phyloP scores from a whole-genome alignment of 2,329 filamentous ascomycete species.

The Rachicladosporium sp. region DNA sequence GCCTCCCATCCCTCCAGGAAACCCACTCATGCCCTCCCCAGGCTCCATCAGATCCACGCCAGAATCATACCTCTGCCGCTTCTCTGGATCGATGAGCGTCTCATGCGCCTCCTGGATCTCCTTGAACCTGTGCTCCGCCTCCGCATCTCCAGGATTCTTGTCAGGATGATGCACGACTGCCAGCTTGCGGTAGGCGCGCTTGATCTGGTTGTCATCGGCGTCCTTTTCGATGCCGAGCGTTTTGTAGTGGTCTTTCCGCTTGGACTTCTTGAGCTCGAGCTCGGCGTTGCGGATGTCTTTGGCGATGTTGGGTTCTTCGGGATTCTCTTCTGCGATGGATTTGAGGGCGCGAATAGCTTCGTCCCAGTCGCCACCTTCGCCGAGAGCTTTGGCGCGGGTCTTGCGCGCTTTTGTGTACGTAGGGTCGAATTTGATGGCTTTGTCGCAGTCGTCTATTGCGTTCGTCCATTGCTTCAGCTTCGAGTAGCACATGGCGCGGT shows the following conservation, averaged over 20 bases:
- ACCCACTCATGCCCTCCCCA: conserved; percentile 65
- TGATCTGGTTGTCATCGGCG: conserved; percentile 72
- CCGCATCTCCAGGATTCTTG: conserved; percentile 82
- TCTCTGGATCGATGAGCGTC: conserved; percentile 87
- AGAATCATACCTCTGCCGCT: conserved; percentile 80
- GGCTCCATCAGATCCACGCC: conserved; percentile 86
- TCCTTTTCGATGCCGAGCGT: conserved; percentile 83
- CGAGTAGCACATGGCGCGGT: conserved; percentile 73
- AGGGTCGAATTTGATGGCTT: conserved; percentile 70
- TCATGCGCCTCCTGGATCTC: conserved; percentile 96
- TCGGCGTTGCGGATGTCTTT: conserved; percentile 85
- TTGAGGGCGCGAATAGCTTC: conserved; percentile 85
- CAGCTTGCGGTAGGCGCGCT: conserved; percentile 91
- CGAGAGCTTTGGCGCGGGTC: conserved; percentile 83
- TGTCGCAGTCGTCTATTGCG: conserved; percentile 76
- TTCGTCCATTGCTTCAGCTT: conserved; percentile 73
- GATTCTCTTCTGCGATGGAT: conserved; percentile 68
- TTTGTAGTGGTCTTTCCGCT: conserved; percentile 98
- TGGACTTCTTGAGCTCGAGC: conserved; percentile 92
- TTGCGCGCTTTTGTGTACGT: conserved; percentile 82
- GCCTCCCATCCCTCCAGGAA: conserved; percentile 30
- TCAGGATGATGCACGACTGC: conserved; percentile 92
- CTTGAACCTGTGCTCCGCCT: conserved; percentile 88
- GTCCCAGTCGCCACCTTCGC: conserved; percentile 80
- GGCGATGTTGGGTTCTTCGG: conserved; percentile 63